Evolutionary conservation across 202 grass and related monocot species (phyloP), one percentile per base, ranked within the genome.

Genomic region (Zizania palustris): DNA sequence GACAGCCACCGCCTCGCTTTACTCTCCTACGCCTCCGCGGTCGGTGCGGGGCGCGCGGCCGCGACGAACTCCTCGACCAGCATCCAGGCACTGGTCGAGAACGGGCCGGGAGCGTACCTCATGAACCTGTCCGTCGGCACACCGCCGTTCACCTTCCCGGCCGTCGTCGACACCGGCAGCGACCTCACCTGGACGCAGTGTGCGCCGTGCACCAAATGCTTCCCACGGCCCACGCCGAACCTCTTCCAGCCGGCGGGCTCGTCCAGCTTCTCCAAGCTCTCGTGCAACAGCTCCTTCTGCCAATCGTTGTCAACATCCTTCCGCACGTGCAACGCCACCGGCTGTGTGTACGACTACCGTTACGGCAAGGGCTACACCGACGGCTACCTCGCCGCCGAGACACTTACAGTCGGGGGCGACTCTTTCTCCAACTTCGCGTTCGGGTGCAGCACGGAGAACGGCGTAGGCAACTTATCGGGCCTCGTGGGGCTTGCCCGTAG

Each of bases 71-170:
- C 61, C 41, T 11, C 43, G 11, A 9, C 5, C 4, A 46, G 7
- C 5, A 11, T 84, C 39, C 38, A 72, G 74, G 3, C 28, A 28
- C 48, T 33, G 28, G 66, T 16, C 3, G 74, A 84, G 19, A 77
- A 82, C 33, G 71, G 64, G 5, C 67, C 22, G 3, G 84, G 75
- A 0, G 42, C 73, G 46, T 90, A 76, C 72, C 65, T 68, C 20
- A 80, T 87, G 71, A 82, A 10, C 72, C n/a, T 90, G 41, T 68
- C 84, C 37, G 41, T 90, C 7, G 84, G 88, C 58, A 90, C 75
- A 51, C 84, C 88, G 46, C 48, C 46, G 33, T 44, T 80, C 15
- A 33, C 59, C 8, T 83, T 83, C 71, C 68, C 75, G 3, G 80
- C 58, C 9, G 70, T 87, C 60, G 42, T 83, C 49, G 72, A 82